Percentiles rank a stretch among this genome's conserved stretches.
Evolutionary conservation across 2,329 filamentous ascomycete species (phyloP).

Genomic region (Hypomyces perniciosus): DNA sequence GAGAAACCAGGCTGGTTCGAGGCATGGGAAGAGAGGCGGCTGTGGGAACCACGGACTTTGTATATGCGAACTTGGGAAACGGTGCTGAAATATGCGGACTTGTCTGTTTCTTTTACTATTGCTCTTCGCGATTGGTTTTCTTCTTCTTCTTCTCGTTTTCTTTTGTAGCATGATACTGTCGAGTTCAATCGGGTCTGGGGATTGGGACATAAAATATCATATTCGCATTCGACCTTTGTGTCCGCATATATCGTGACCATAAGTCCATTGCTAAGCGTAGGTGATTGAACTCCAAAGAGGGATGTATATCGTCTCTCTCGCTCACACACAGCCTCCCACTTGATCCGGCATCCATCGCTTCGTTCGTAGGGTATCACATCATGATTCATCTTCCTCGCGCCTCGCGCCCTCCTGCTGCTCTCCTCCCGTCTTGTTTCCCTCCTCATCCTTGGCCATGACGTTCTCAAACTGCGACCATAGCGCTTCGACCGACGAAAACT

Average conservation of each 20-base stretch:
- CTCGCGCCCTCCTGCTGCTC: slow-evolving; percentile 21
- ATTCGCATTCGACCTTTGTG: slow-evolving; percentile 12
- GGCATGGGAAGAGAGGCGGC: slow-evolving; percentile 9
- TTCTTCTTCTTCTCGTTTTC: slow-evolving; percentile 6
- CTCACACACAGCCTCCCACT: not conserved
- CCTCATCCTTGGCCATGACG: slow-evolving; percentile 73
- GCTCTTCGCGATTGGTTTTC: not conserved
- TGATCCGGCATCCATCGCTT: not conserved
- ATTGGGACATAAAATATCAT: slow-evolving; percentile 18
- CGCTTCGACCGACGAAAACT: slow-evolving; percentile 94
- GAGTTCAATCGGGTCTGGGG: slow-evolving; percentile 17
- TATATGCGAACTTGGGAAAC: slow-evolving; percentile 8
- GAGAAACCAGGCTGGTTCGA: slow-evolving; percentile 3
- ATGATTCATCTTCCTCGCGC: slow-evolving; percentile 10
- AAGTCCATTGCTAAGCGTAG: not conserved
- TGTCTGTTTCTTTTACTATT: slow-evolving; percentile 7
- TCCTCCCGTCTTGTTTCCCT: slow-evolving; percentile 23
- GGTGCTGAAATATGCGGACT: slow-evolving; percentile 10
- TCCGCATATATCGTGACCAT: too few species aligned
- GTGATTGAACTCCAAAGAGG: not conserved
- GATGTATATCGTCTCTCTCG: not conserved
- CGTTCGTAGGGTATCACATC: slow-evolving; percentile 3
- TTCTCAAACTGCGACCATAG: slow-evolving; percentile 97
- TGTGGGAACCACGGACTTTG: slow-evolving; percentile 10
- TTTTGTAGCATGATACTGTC: slow-evolving; percentile 23